phyloP scores from a whole-genome alignment of 2,329 filamentous ascomycete species.

The Aureobasidium mangrovei region DNA sequence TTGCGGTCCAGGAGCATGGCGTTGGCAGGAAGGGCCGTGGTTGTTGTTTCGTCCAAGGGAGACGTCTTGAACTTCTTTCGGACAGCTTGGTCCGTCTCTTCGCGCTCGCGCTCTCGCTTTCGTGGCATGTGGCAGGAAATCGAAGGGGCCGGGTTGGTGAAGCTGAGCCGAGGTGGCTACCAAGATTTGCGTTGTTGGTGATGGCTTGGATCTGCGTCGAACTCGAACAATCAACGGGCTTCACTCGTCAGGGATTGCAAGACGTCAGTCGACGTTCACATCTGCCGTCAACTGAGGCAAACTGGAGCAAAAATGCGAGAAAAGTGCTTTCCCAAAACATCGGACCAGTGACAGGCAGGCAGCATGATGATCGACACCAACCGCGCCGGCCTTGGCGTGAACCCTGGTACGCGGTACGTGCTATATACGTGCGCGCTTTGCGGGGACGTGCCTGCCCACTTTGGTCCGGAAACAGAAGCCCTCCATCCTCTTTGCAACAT shows the following conservation, averaged over 20 bases:
- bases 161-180: not conserved
- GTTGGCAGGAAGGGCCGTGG: not conserved
- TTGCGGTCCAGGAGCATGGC: not conserved
- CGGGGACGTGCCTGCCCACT: too few species aligned
- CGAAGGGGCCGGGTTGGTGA: not conserved
- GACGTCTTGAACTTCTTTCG: slow-evolving; percentile 3
- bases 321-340: not conserved
- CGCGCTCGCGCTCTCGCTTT: slow-evolving; percentile 3
- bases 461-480: too few species aligned
- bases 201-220: not conserved
- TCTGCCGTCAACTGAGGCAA: not conserved
- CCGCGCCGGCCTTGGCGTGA: not conserved
- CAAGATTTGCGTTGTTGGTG: not conserved
- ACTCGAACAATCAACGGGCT: not conserved
- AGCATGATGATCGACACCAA: not conserved
- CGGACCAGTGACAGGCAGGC: too few species aligned
- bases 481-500: too few species aligned
- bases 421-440: too few species aligned
- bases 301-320: not conserved
- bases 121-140: slow-evolving; percentile 13
- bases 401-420: not conserved
- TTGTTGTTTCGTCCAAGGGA: not conserved
- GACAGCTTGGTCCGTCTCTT: slow-evolving; percentile 5
- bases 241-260: not conserved
- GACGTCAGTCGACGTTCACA: not conserved